phyloP scores from a whole-genome alignment of 352 stramenopile genomes.

The Saprolegnia parasitica region DNA sequence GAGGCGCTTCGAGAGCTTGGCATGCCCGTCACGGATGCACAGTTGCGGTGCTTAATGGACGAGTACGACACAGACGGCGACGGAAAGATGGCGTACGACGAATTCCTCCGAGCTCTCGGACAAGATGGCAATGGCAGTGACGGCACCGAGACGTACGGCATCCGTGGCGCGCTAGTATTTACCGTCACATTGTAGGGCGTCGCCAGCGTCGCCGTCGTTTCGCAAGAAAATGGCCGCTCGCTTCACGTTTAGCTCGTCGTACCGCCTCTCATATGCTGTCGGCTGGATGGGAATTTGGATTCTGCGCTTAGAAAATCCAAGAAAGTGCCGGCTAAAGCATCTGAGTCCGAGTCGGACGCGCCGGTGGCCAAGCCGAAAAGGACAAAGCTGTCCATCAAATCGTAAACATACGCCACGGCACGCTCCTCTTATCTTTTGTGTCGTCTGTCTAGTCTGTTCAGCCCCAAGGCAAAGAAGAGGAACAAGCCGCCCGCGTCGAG shows the following conservation, averaged over 20 bases:
- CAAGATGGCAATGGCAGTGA: background rate
- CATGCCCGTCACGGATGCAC: slow-evolving; percentile 53
- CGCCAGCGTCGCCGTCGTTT: background rate
- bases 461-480: background rate
- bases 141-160: background rate
- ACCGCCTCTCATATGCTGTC: background rate
- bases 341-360: background rate
- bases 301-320: background rate
- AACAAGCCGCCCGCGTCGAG: background rate
- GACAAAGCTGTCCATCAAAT: background rate
- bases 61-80: slow-evolving; percentile 60
- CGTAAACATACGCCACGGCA: background rate
- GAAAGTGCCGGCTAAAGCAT: background rate
- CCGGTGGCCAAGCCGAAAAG: background rate
- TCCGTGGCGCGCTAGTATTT: background rate
- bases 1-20: slow-evolving; percentile 54
- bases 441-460: background rate
- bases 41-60: slow-evolving; percentile 54
- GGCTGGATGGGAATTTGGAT: no score
- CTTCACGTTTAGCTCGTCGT: background rate
- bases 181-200: background rate
- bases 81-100: slow-evolving; percentile 53
- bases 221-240: background rate
- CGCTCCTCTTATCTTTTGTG: background rate
- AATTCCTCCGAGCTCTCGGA: slow-evolving; percentile 37